Conservation (phyloP, 2,329 filamentous ascomycete genomes). For the Xylariales sp. region DNA sequence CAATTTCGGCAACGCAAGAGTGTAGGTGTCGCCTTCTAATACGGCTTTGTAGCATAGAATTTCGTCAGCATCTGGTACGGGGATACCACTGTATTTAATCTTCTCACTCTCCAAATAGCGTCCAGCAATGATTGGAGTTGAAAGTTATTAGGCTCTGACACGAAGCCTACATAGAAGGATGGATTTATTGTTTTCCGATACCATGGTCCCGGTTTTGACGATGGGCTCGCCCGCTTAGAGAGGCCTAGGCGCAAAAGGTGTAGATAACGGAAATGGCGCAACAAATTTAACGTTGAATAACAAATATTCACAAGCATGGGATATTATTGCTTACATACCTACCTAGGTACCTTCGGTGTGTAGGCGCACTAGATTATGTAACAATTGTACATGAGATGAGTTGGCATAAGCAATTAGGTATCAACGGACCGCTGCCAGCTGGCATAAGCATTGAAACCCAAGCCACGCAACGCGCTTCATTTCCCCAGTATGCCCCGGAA, state of each 20-base stretch:
- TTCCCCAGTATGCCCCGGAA: neutral
- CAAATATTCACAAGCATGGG: slow-evolving; percentile 1
- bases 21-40: slow-evolving; percentile 62
- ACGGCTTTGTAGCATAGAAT: slow-evolving; percentile 38
- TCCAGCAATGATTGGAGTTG: slow-evolving; percentile 31
- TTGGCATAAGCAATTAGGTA: neutral
- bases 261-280: slow-evolving; percentile 14
- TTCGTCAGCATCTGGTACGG: slow-evolving; percentile 41
- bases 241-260: slow-evolving; percentile 22
- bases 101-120: slow-evolving; percentile 30
- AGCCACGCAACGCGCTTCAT: slow-evolving; percentile 11
- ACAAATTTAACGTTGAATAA: slow-evolving; percentile 21
- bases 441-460: slow-evolving; percentile 18
- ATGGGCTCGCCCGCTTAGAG: slow-evolving; percentile 26
- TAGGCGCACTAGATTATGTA: too few relatives aligned
- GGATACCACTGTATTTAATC: slow-evolving; percentile 40
- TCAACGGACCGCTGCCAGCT: slow-evolving; percentile 28
- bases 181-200: slow-evolving; percentile 34
- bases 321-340: neutral
- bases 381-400: neutral
- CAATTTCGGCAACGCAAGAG: slow-evolving; percentile 53
- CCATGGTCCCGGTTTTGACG: slow-evolving; percentile 33
- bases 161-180: slow-evolving; percentile 32
- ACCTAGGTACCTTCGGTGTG: neutral
- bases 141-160: slow-evolving; percentile 33